Evolutionary conservation across 2,329 filamentous ascomycete genomes (phyloP), one percentile per base, ranked within the genome.

Genomic region (Ophiostoma sp.): DNA sequence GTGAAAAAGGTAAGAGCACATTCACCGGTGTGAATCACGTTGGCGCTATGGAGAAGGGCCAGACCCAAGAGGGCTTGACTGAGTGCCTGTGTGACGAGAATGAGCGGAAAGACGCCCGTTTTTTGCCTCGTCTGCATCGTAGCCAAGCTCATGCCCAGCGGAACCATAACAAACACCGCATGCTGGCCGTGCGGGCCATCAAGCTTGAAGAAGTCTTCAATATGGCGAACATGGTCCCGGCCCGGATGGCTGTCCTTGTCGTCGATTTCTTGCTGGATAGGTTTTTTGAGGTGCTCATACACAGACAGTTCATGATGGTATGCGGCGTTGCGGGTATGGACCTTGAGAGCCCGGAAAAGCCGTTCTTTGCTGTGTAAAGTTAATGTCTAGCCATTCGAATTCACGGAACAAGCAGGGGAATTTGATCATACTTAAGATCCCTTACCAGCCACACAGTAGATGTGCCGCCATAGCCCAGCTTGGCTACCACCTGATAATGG

Each of bases 261-360:
- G 3, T 52, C 49, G 3, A 52, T 52, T 9, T 52, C 49, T 8
- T 52, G 49, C 49, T 52, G n/a, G 11, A 52, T 8, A 3, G 49
- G 49, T 16, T 52, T 52, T 52, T 52, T 8, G n/a, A 52, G 49
- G n/a, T 52, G 49, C 5, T 52, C 4, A 27, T 52, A 52, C 7
- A 52, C n/a, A 27, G n/a, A 52, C 49, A 52, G 49, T 52, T 52
- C 49, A 52, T 52, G n/a, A 18, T 52, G n/a, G 49, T 52, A 52
- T 3, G n/a, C 4, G 9, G 49, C 49, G 5, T 52, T 18, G 49
- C 49, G 49, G n/a, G 49, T 52, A 9, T 52, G 49, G 9, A 52
- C 49, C 49, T 52, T 52, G 49, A 52, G 49, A 52, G 49, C n/a
- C 6, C 49, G 49, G 49, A 18, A 52, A 4, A 52, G n/a, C 6